phyloP scores from a whole-genome alignment of 805 yeast species.

The Kodamaea kaohsiungensis region DNA sequence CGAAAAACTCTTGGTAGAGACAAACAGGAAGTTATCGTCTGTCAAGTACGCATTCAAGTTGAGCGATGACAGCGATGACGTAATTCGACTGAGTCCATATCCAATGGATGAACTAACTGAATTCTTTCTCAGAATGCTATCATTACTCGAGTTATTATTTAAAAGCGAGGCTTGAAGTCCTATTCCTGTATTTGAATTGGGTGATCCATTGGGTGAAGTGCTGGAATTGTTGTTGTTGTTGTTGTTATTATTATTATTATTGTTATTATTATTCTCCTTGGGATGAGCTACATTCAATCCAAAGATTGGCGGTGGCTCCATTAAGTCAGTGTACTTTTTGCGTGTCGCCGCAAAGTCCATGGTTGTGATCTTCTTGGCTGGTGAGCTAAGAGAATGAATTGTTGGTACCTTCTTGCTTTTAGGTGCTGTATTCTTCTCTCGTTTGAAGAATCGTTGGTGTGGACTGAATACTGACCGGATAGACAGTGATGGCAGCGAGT shows the following conservation, averaged over 20 bases:
- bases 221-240: slow-evolving; percentile 2
- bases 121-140: slow-evolving; percentile 3
- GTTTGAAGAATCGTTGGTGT: slow-evolving; percentile 34
- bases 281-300: slow-evolving; percentile 16
- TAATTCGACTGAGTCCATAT: slow-evolving; percentile 30
- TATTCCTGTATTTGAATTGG: not conserved
- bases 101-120: slow-evolving; percentile 20
- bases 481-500: slow-evolving; percentile 34
- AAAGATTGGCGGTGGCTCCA: slow-evolving; percentile 42
- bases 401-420: slow-evolving; percentile 24
- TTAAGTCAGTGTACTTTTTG: slow-evolving; percentile 24
- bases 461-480: slow-evolving; percentile 39
- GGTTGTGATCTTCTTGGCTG: slow-evolving; percentile 13
- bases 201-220: not conserved
- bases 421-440: slow-evolving; percentile 19
- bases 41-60: slow-evolving; percentile 45
- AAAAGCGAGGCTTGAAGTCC: slow-evolving; percentile 8
- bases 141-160: slow-evolving; percentile 2
- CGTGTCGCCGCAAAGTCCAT: slow-evolving; percentile 10
- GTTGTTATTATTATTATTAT: not conserved
- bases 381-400: slow-evolving; percentile 33
- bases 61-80: slow-evolving; percentile 42
- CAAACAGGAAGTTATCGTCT: slow-evolving; percentile 24
- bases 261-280: slow-evolving; percentile 2
- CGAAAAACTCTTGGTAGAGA: slow-evolving; percentile 4